Evolutionary conservation across 176 grass and related monocot genomes (phyloP), one percentile per base, ranked within the genome.

Genomic region (Carex scoparia): DNA sequence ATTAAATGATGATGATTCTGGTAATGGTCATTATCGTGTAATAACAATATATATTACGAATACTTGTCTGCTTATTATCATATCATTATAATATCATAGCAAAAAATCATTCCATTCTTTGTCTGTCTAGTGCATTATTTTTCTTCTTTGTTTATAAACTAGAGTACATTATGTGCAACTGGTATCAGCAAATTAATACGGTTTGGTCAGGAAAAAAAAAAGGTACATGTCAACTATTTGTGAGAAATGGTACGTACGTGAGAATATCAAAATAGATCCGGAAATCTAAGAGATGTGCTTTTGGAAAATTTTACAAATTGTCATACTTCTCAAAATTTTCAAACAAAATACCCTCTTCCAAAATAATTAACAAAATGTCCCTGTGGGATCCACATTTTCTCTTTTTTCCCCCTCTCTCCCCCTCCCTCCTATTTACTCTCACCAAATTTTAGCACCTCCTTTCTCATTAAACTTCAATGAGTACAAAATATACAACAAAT

Each of bases 251-350:
- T 53, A 10, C 19, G 46, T 42, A 75, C 71, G 30, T 53, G 46
- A 53, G 23, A 75, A 16, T 19, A 81, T 81, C 35, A 64, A 81
- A 81, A 81, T 65, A 63, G 79, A 81, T 81, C 59, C 19, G 31
- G 79, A 64, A 16, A 77, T 77, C 49, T 33, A 77, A 38, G 56
- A 54, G 72, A 63, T 12, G 1, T 81, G 35, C 37, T 44, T 23
- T 23, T 23, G 23, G 23, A 23, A 33, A 33, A 33, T 33, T 33
- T 33, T 33, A 33, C 2, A 33, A 33, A 33, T 33, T 33, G 32
- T 2, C 32, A 1, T 33, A 33, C 32, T 33, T 33, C 2, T 33
- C 32, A 33, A 33, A 33, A 33, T 33, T 33, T 33, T 33, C 32
- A 33, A 33, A 33, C 32, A 33, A 33, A 33, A 33, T 33, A 2